Percentiles rank a stretch among this genome's conserved stretches.
Conservation (phyloP, 768 basidiomycete genomes). For the Jaapia argillacea region DNA sequence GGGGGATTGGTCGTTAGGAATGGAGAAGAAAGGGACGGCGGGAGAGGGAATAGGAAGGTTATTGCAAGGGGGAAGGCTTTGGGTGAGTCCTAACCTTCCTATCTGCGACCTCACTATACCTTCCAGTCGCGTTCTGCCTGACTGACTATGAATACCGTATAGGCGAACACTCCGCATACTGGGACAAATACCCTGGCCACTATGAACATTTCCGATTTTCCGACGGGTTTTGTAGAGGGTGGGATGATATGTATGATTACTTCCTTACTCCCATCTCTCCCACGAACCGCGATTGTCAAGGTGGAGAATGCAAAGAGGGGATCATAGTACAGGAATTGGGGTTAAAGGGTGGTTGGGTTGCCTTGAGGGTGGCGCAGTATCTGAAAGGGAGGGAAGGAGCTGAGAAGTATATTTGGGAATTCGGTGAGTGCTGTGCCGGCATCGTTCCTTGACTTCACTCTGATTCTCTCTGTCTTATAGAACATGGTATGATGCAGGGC, state of each 20-base stretch:
- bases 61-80: constrained; percentile 17
- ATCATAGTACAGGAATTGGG: constrained; percentile 43
- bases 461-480: constrained; percentile 18
- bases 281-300: constrained; percentile 5
- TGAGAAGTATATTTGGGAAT: constrained; percentile 53
- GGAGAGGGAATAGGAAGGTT: constrained; percentile 26
- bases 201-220: constrained; percentile 63
- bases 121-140: neutral
- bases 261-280: constrained; percentile 19
- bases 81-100: constrained; percentile 13
- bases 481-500: constrained; percentile 58
- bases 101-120: too few relatives aligned
- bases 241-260: constrained; percentile 62
- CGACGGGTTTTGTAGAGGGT: constrained; percentile 57
- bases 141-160: neutral
- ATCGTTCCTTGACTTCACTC: constrained; percentile 8
- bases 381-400: constrained; percentile 27
- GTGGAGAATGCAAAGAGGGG: neutral
- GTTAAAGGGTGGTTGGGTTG: constrained; percentile 53
- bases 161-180: constrained; percentile 31
- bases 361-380: constrained; percentile 33
- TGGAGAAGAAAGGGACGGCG: constrained; percentile 24
- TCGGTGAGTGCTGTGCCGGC: constrained; percentile 27
- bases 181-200: constrained; percentile 40
- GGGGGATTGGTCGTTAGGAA: constrained; percentile 10